Percentiles rank a stretch among this genome's conserved stretches.
These are phyloP conservation scores for Chaetomiaceae sp. DNA, from an alignment of 2,329 filamentous ascomycete genomes.

Conservation along the genomic window DNA sequence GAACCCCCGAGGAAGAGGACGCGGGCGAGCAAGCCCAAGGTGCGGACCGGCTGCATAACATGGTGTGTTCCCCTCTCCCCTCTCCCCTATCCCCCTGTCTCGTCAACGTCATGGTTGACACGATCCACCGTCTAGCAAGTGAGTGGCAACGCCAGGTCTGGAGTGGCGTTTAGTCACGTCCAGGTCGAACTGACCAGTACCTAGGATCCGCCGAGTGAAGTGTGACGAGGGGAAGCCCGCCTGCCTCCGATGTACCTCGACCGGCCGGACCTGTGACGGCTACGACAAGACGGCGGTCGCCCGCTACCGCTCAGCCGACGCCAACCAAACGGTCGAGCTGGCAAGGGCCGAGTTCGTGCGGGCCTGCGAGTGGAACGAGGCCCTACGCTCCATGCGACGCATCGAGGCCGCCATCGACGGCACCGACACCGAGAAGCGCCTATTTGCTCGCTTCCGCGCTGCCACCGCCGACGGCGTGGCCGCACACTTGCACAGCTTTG, in stretches of 20 bases:
- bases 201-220: slow-evolving; percentile 31
- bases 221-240: slow-evolving; percentile 31
- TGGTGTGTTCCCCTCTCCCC: slow-evolving; percentile 30
- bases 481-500: slow-evolving; percentile 20
- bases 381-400: slow-evolving; percentile 30
- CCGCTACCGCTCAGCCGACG: slow-evolving; percentile 13
- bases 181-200: slow-evolving; percentile 6
- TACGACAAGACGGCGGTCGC: slow-evolving; percentile 31
- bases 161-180: no score
- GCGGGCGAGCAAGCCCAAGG: slow-evolving; percentile 36
- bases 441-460: slow-evolving; percentile 34
- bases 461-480: slow-evolving; percentile 29
- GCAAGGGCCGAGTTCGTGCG: slow-evolving; percentile 27
- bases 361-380: slow-evolving; percentile 26
- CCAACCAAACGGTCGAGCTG: slow-evolving; percentile 18
- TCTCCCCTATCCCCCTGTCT: neutral
- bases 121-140: slow-evolving; percentile 26
- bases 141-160: slow-evolving; percentile 20
- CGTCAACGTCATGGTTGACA: slow-evolving; percentile 9
- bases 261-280: slow-evolving; percentile 30
- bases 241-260: slow-evolving; percentile 29
- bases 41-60: slow-evolving; percentile 37
- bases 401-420: slow-evolving; percentile 35
- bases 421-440: slow-evolving; percentile 31
- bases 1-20: slow-evolving; percentile 27